Conservation (phyloP, 805 yeast species). For the Suhomyces sp. region DNA sequence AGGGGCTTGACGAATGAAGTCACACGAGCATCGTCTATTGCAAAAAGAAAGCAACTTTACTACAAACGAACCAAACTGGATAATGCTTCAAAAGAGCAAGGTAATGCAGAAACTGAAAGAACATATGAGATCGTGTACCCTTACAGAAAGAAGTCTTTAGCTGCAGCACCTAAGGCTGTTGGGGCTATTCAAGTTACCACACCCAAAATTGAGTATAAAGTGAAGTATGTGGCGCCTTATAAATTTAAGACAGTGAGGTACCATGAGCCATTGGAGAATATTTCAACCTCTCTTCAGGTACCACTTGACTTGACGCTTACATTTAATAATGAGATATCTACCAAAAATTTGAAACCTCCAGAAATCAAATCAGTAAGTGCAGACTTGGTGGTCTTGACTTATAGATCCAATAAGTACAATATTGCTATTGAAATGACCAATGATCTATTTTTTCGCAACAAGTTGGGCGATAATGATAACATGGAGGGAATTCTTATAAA, state of each 20-base stretch:
- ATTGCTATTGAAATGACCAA: slow-evolving; percentile 40
- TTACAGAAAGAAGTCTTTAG: slow-evolving; percentile 20
- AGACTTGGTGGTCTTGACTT: slow-evolving; percentile 33
- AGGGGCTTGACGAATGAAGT: too few relatives aligned
- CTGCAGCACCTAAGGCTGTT: slow-evolving; percentile 21
- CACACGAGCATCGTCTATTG: slow-evolving; percentile 9
- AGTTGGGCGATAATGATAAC: slow-evolving; percentile 15
- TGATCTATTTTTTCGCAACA: slow-evolving; percentile 29
- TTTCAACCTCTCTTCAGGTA: slow-evolving; percentile 1
- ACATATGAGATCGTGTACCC: slow-evolving; percentile 19
- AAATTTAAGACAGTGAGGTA: neutral
- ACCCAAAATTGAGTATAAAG: slow-evolving; percentile 13
- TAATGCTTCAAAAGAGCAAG: neutral
- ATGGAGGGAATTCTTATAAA: slow-evolving; percentile 20
- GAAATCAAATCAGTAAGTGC: slow-evolving; percentile 21
- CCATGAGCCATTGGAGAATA: neutral
- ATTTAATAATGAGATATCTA: slow-evolving; percentile 13
- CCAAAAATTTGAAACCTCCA: slow-evolving; percentile 17
- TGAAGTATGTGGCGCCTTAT: slow-evolving; percentile 3
- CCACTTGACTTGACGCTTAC: slow-evolving; percentile 10
- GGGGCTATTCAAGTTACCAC: slow-evolving; percentile 21
- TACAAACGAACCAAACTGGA: neutral
- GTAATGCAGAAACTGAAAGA: neutral
- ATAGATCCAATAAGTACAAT: slow-evolving; percentile 32
- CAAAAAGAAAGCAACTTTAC: slow-evolving; percentile 18